Base-by-base conservation (phyloP, 2,329 filamentous ascomycete genomes). In the Beauveria sp. region DNA sequence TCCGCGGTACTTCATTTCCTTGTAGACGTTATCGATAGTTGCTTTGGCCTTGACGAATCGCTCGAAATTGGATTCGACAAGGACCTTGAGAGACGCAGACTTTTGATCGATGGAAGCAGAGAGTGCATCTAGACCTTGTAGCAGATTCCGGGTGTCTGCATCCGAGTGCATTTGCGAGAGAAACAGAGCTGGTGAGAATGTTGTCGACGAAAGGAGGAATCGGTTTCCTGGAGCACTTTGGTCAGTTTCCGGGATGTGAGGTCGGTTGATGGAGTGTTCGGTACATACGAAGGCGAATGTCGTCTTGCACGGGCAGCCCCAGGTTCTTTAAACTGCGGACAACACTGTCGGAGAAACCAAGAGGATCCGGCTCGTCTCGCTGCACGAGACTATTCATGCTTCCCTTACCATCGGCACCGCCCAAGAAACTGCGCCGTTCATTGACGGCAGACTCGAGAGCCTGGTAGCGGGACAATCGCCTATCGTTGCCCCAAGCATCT, bases 11-110 rank as follows among this genome's bases (percentile, higher is more conserved):
- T 85, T 96, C 95, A 99, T 99, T 74, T 99, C 95, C 65, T 88
- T 96, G 76, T 99, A 99, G 58, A 99, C 95, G 76, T 96, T 96
- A 77, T 99, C 95, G 69, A 99, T 98, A 8, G 93, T 98, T 20
- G 93, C 91, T 75, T 99, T 99, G 49, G 95, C 95, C 65, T 91
- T 89, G 61, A 99, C 95, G 77, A 99, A 99, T 66, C 93, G 89
- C 75, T 99, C 96, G 72, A 99, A 99, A 73, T 99, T 99, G 66
- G 91, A 93, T 74, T 99, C 95, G 26, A 99, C 95, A 20, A 99
- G 83, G 12, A 96, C 90, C 73, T 99, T 99, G 64, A 99, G 83
- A 4, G 93, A 97, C 0, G 93, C 95, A 0, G 93, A 97, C 75
- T 99, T 99, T 76, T 98, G 91, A 70, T 98, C 95, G 69, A 99